Evolutionary conservation across 768 basidiomycete species (phyloP).

Genomic region (Tulasnella sp.): DNA sequence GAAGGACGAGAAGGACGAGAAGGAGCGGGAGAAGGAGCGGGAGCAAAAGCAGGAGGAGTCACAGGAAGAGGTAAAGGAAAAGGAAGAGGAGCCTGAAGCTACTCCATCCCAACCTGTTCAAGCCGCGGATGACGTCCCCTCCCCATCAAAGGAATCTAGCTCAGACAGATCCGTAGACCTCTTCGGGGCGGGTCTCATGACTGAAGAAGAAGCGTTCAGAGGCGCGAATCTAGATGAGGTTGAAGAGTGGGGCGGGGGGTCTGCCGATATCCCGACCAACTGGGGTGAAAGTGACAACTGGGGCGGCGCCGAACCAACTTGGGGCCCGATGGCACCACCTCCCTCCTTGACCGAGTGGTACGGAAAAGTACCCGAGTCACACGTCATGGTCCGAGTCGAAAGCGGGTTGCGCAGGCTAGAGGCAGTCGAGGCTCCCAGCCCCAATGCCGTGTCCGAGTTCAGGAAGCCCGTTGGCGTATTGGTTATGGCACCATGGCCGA

Average conservation of each 20-base stretch:
- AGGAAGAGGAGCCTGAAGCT: neutral
- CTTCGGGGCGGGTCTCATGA: too few species aligned
- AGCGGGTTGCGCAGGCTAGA: neutral
- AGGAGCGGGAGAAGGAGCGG: neutral
- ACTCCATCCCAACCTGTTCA: too few species aligned
- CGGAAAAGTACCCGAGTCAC: neutral
- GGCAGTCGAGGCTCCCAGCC: neutral
- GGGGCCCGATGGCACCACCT: neutral
- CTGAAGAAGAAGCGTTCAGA: too few species aligned
- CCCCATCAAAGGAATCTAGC: too few species aligned
- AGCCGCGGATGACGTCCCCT: too few species aligned
- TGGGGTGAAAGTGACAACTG: neutral
- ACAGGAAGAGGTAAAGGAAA: neutral
- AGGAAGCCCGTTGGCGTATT: constrained; percentile 5
- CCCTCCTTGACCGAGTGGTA: neutral
- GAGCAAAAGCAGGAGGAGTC: neutral
- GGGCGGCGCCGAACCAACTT: neutral
- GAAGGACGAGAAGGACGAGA: neutral
- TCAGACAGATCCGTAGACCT: too few species aligned
- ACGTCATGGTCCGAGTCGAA: constrained; percentile 2
- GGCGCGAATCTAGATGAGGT: too few species aligned
- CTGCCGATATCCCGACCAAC: neutral
- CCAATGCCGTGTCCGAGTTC: constrained; percentile 12
- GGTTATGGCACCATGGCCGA: neutral
- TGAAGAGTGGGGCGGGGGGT: neutral